Base-by-base conservation (phyloP, 768 basidiomycete species). In the Lepiota brunneoincarnata region DNA sequence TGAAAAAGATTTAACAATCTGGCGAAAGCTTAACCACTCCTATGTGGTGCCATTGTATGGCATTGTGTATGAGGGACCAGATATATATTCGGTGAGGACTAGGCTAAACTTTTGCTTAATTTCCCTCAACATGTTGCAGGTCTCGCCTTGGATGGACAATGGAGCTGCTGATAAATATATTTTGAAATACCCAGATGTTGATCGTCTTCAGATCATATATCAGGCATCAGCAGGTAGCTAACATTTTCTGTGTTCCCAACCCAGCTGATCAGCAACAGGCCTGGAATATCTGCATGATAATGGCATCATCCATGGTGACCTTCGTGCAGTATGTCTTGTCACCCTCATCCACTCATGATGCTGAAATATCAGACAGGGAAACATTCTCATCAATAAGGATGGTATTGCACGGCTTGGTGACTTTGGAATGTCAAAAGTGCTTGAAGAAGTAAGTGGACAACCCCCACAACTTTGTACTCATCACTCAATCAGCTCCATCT, bases 121-220 rank as follows among this genome's bases (percentile, higher is more conserved):
- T 20, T 35, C 36, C 45, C 24, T 49, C 9, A 56, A 44, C 12
- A n/a, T 28, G 2, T 50, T 47, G 23, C 48, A 78, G 74, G 76
- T 79, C 50, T 74, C 72, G 37, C 75, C 77, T 4, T 76, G 72
- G 72, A 75, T 77, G 72, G 66, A 71, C 20, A 69, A 77, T 51
- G 72, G 75, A 10, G 73, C 74, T 17, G 68, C 69, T 2, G 58
- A 73, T 15, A 55, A 58, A 0, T 78, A 75, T 60, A 53, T 76
- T 14, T 62, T 63, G 21, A 59, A 55, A 37, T 55, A 65, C 55
- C 66, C 71, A 1, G 53, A 64, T 12, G 69, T 56, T 5, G 70
- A 76, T 46, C 69, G 73, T 5, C 40, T 75, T 53, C 68, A 65
- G 39, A 57, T 79, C n/a, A 59, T 77, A 24, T 60, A 54, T 42